Conservation (phyloP, 257 asterid genomes). For the Solanum pimpinellifolium region DNA sequence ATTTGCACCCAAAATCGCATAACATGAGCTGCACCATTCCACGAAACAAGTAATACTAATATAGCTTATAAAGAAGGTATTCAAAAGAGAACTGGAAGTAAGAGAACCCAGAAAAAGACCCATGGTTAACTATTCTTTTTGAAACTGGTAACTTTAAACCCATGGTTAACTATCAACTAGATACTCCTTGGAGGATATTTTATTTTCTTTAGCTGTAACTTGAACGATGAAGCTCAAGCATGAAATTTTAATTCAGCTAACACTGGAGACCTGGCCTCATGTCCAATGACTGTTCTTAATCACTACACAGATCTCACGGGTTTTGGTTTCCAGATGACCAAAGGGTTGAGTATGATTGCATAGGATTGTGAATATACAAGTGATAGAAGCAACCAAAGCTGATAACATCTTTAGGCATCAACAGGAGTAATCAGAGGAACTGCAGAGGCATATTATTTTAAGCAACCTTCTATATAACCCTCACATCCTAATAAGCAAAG, state of each 20-base stretch:
- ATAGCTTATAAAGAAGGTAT: not conserved
- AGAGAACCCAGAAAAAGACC: not conserved
- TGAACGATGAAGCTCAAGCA: not conserved
- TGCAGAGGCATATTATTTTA: not conserved
- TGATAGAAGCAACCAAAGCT: not conserved
- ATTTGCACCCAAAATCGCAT: not conserved
- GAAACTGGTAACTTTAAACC: too few species aligned
- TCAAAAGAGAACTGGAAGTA: not conserved
- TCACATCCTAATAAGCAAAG: not conserved
- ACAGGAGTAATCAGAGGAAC: not conserved
- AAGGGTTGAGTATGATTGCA: not conserved
- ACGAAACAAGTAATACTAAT: not conserved
- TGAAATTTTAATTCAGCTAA: not conserved
- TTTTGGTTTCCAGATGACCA: not conserved
- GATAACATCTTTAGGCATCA: not conserved
- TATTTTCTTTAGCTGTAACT: not conserved
- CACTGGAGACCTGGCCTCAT: not conserved
- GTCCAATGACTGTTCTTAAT: not conserved
- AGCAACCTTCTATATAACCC: not conserved
- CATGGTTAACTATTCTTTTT: not conserved
- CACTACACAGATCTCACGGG: not conserved
- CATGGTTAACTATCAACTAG: not conserved
- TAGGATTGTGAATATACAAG: not conserved
- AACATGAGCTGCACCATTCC: not conserved
- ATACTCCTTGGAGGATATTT: not conserved